A percentile compares a stretch with the other conserved stretches of the same genome.
Conservation (phyloP, 768 basidiomycete genomes). For the Lepiota venenata region DNA sequence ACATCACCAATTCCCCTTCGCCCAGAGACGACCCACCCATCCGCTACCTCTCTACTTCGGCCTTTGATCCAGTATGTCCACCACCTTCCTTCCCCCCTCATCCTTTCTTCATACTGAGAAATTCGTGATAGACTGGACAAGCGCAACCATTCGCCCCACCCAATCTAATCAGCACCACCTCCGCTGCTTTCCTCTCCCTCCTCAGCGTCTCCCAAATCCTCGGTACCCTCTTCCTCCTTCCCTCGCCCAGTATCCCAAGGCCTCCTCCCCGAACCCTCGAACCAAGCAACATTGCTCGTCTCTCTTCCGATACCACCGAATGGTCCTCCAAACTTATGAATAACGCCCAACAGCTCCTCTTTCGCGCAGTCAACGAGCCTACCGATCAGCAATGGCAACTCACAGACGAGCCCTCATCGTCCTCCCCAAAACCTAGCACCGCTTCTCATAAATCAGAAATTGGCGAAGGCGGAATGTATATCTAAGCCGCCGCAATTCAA, state of each 20-base stretch:
- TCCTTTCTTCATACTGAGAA: conserved; percentile 11
- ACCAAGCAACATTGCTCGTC: conserved; percentile 27
- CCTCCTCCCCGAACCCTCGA: conserved; percentile 38
- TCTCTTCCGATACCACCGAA: conserved; percentile 28
- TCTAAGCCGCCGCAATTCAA: conserved; percentile 21
- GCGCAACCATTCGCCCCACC: conserved; percentile 46
- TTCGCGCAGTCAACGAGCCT: conserved; percentile 28
- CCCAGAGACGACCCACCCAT: conserved; percentile 44
- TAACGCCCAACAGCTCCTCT: conserved; percentile 32
- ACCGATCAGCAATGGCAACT: conserved; percentile 16
- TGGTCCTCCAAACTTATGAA: conserved; percentile 35
- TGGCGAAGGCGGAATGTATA: conserved; percentile 53
- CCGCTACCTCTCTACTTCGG: conserved; percentile 43
- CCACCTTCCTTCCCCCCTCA: conserved; percentile 1
- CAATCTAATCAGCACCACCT: conserved; percentile 52
- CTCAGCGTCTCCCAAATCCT: conserved; percentile 18
- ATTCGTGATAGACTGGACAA: conserved; percentile 26
- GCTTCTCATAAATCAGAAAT: conserved; percentile 21
- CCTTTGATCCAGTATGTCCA: conserved; percentile 19
- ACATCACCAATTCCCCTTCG: conserved; percentile 35
- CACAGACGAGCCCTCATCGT: background rate
- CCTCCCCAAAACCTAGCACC: background rate
- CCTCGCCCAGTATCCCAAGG: conserved; percentile 39
- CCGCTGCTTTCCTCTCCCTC: conserved; percentile 50
- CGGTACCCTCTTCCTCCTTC: conserved; percentile 42